Evolutionary conservation across 2,329 filamentous ascomycete genomes (phyloP).

Genomic region (Pseudomassariella vexata): DNA sequence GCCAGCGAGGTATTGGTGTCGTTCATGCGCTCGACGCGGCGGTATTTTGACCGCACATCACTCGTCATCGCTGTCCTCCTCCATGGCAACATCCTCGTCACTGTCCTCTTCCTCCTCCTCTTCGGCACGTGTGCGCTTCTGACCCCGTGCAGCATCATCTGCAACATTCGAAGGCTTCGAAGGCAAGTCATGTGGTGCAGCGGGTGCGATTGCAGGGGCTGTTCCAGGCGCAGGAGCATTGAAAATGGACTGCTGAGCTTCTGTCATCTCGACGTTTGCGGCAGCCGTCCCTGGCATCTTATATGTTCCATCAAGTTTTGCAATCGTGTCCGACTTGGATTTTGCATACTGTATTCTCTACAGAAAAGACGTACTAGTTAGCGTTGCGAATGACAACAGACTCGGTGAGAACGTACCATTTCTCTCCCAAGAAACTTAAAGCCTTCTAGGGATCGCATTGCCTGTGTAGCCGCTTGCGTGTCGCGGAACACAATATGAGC

Average conservation of each 20-base stretch:
- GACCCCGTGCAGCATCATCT: slow-evolving; percentile 51
- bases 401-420: slow-evolving; percentile 56
- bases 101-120: slow-evolving; percentile 58
- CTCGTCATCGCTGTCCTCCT: slow-evolving; percentile 67
- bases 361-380: slow-evolving; percentile 8
- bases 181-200: slow-evolving; percentile 31
- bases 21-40: slow-evolving; percentile 7
- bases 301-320: slow-evolving; percentile 89
- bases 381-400: background rate
- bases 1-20: too few relatives aligned
- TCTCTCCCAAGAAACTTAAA: slow-evolving; percentile 79
- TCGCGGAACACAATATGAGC: slow-evolving; percentile 90
- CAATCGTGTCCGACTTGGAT: slow-evolving; percentile 78
- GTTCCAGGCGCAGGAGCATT: slow-evolving; percentile 55
- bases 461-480: slow-evolving; percentile 84
- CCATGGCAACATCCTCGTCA: slow-evolving; percentile 56
- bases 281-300: slow-evolving; percentile 56
- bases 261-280: slow-evolving; percentile 58
- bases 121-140: slow-evolving; percentile 68
- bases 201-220: slow-evolving; percentile 30
- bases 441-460: slow-evolving; percentile 82
- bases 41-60: too few relatives aligned
- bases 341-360: slow-evolving; percentile 91
- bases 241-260: slow-evolving; percentile 76
- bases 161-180: slow-evolving; percentile 48